Percentiles rank a stretch among this genome's conserved stretches.
phyloP scores from a whole-genome alignment of 2,329 filamentous ascomycete genomes.

The Trichophyton equinum region DNA sequence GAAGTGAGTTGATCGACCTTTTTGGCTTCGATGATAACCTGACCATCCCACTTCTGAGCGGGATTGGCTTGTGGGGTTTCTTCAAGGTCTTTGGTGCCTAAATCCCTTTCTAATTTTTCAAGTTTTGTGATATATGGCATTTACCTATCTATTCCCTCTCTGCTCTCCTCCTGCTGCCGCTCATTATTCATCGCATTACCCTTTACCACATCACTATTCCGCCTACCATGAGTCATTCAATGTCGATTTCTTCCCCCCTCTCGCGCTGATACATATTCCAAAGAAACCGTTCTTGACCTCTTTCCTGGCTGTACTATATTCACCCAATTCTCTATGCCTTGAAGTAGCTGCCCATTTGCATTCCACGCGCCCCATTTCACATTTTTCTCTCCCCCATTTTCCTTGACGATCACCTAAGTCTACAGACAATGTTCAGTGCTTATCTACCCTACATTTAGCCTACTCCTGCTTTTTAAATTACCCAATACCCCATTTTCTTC shows the following conservation, averaged over 20 bases:
- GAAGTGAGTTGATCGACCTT: conserved; percentile 79
- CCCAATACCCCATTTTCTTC: not conserved
- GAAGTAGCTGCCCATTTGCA: not conserved
- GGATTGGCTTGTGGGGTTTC: conserved; percentile 80
- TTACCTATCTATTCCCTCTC: not conserved
- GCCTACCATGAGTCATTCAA: not conserved
- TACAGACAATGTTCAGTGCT: not conserved
- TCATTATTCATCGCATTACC: not conserved
- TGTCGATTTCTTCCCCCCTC: not conserved
- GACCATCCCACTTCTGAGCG: conserved; percentile 86
- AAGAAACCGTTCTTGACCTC: not conserved
- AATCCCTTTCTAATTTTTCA: not conserved
- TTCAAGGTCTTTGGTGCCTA: conserved; percentile 62
- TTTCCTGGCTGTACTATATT: not conserved
- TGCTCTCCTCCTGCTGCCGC: not conserved
- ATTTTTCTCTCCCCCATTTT: not conserved
- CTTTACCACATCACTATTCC: too few relatives aligned
- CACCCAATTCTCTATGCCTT: not conserved
- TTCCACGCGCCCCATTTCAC: not conserved
- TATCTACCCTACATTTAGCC: not conserved
- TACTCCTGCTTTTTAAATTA: not conserved
- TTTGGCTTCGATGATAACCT: conserved; percentile 96
- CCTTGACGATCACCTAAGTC: not conserved
- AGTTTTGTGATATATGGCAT: not conserved
- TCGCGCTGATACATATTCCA: not conserved